These are phyloP conservation scores for Trypanosoma caninum DNA, from an alignment of 208 protist species.

Conservation along the genomic window DNA sequence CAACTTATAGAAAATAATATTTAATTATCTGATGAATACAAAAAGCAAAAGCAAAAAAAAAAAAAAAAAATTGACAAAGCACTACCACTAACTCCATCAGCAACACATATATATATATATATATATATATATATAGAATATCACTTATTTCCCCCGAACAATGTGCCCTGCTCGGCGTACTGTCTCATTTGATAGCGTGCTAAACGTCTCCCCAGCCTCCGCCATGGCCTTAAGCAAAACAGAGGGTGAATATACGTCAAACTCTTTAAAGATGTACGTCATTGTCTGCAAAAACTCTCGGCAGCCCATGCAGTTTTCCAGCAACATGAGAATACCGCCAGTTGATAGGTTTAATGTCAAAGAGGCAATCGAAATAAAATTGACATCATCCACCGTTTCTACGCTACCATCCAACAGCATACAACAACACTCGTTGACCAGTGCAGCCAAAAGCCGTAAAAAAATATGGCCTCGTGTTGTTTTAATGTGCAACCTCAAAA, in stretches of 20 bases:
- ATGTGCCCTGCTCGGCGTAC: constrained; percentile 1
- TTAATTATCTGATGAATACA: no score
- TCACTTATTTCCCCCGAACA: not conserved
- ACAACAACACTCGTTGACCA: constrained; percentile 41
- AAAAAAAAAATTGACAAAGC: no score
- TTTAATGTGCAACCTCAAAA: not conserved
- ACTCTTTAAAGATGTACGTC: constrained; percentile 12
- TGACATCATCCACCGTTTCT: constrained; percentile 30
- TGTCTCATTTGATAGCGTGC: constrained; percentile 17
- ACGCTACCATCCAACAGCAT: constrained; percentile 33
- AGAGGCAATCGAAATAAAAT: constrained; percentile 50
- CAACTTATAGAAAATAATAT: no score
- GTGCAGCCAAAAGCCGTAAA: constrained; percentile 29
- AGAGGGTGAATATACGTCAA: constrained; percentile 8
- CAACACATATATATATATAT: no score
- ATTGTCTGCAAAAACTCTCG: constrained; percentile 11
- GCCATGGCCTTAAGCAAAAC: constrained; percentile 17
- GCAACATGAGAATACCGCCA: constrained; percentile 51
- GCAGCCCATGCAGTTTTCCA: constrained; percentile 33
- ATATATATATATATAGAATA: no score
- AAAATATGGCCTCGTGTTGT: constrained; percentile 13
- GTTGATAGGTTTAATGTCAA: constrained; percentile 40
- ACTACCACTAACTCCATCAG: no score
- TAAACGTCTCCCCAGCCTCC: constrained; percentile 23
- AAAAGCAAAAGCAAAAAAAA: no score